Evolutionary conservation across 116 monocot species (phyloP), one percentile per base, ranked within the genome.

Genomic region (Phalaenopsis hybrid): DNA sequence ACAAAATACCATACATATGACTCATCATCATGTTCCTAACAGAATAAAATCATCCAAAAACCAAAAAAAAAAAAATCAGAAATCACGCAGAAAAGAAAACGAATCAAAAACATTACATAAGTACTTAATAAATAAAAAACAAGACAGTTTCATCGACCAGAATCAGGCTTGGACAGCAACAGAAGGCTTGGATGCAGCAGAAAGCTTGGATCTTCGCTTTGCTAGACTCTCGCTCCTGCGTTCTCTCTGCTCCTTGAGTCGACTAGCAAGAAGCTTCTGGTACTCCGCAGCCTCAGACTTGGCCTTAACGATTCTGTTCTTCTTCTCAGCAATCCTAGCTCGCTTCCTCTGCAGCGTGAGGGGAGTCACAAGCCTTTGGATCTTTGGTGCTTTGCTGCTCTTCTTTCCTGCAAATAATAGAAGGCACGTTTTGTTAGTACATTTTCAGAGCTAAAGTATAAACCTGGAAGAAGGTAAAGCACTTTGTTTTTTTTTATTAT

Each of bases 211-310:
- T 41, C 91, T 88, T 77, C 87, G 88, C 87, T 91, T 91, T 23
- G 94, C 94, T 79, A 94, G 81, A 84, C 94, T 94, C 88, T 89
- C 90, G 44, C 94, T 94, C 78, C 94, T 82, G 51, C 86, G 84
- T 1, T 94, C 94, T 43, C 94, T 85, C 87, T 94, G 91, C 81
- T 94, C 94, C 91, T 94, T 90, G 76, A 94, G 88, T 88, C 94
- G 85, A 12, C 88, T 59, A 28, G 94, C 91, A 74, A 94, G 89
- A 49, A 91, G 91, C 90, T 94, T 94, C 87, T 94, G 94, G 87
- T 94, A 94, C 73, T 94, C 94, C 0, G 88, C 94, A 0, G 94
- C 94, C 44, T 94, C 94, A 7, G 89, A 51, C 84, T 91, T 94
- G 67, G 94, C 94, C 87, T 94, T 91, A 5, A 87, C 80, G 46